Conservation (phyloP, 192 early-diverging fungal genomes). For the Coemansia sp. region DNA sequence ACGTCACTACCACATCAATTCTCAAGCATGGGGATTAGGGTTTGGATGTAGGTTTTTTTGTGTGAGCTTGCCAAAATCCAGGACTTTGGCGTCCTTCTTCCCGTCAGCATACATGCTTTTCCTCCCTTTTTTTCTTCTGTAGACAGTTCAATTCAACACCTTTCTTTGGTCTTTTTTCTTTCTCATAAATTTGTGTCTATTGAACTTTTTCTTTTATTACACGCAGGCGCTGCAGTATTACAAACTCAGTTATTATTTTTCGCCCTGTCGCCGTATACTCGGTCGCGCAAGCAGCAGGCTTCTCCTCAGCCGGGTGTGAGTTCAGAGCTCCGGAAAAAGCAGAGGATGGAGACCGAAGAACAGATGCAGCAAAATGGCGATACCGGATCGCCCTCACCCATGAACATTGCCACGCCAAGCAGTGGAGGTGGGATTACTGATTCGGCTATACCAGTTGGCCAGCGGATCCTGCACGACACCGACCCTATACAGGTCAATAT, state of each 20-base stretch:
- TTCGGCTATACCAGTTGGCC: conserved; percentile 1
- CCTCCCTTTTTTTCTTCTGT: background rate
- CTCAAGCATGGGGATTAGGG: background rate
- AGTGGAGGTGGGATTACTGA: background rate
- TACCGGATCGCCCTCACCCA: conserved; percentile 22
- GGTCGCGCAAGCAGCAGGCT: conserved; percentile 11
- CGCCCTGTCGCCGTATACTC: conserved; percentile 1
- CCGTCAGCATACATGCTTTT: background rate
- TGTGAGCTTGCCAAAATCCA: background rate
- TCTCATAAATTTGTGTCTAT: background rate
- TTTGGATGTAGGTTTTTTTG: background rate
- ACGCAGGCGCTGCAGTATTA: conserved; percentile 1
- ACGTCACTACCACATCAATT: background rate
- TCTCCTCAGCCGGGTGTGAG: background rate
- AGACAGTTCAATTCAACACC: background rate
- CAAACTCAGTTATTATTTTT: background rate
- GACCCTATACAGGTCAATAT: conserved; percentile 34
- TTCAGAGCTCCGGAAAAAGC: conserved; percentile 21
- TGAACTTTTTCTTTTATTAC: background rate
- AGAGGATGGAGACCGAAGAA: conserved; percentile 25
- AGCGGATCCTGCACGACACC: conserved; percentile 28
- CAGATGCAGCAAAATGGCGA: conserved; percentile 8
- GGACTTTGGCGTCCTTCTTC: background rate
- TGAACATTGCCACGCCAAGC: conserved; percentile 39
- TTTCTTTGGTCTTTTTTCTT: background rate